A percentile compares a stretch with the other conserved stretches of the same genome.
Conservation (phyloP, 202 grass and related monocot genomes). For the Schoenoplectus tabernaemontani region DNA sequence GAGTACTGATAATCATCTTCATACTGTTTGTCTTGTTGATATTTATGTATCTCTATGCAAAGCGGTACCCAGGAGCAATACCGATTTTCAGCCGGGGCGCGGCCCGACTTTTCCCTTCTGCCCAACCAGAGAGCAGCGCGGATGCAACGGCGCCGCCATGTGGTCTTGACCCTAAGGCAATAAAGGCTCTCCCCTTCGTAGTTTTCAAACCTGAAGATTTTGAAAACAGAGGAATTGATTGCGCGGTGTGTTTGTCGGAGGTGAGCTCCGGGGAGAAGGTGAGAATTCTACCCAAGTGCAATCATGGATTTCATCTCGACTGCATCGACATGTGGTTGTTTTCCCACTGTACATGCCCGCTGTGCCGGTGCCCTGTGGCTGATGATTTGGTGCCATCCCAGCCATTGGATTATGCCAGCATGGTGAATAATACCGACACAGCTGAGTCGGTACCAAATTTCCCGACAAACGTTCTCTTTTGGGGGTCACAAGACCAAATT, state of each 20-base stretch:
- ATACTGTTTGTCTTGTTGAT: conserved; percentile 57
- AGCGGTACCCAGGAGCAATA: conserved; percentile 18
- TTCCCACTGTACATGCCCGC: conserved; percentile 79
- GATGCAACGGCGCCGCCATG: conserved; percentile 23
- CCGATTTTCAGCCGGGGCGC: conserved; percentile 9
- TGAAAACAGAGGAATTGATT: conserved; percentile 41
- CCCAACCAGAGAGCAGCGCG: background rate
- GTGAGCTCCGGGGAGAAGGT: conserved; percentile 49
- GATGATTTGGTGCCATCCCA: conserved; percentile 23
- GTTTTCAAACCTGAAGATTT: conserved; percentile 35
- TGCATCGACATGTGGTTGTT: conserved; percentile 93
- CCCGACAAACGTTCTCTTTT: conserved; percentile 71
- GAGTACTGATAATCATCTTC: conserved; percentile 39
- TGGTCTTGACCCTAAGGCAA: conserved; percentile 42
- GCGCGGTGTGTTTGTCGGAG: conserved; percentile 77
- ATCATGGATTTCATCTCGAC: conserved; percentile 70
- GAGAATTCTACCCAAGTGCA: conserved; percentile 65
- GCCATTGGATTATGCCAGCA: conserved; percentile 20
- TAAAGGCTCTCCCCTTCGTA: conserved; percentile 42
- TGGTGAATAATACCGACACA: background rate
- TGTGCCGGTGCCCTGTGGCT: conserved; percentile 72
- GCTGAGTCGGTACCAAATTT: conserved; percentile 42
- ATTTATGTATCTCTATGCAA: conserved; percentile 61
- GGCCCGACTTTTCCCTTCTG: conserved; percentile 23
- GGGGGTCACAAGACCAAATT: conserved; percentile 52